Conservation (phyloP, 805 yeast genomes). For the Saturnispora mendoncae region DNA sequence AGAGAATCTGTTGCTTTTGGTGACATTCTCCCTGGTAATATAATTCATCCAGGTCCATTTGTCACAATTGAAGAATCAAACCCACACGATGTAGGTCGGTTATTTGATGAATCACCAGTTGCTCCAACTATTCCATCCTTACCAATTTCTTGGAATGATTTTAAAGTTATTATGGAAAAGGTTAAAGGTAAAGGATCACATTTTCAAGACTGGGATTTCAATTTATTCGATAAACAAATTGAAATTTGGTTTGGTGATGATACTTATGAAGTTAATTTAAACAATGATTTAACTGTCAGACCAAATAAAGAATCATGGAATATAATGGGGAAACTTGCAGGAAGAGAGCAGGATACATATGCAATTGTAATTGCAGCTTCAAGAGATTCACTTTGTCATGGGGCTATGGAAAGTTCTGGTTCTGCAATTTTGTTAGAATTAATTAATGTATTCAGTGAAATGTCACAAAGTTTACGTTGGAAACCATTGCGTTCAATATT, state of each 20-base stretch:
- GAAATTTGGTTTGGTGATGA: conserved; percentile 40
- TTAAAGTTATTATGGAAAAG: conserved; percentile 33
- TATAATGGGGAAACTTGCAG: conserved; percentile 66
- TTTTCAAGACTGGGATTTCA: conserved; percentile 29
- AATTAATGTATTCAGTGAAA: conserved; percentile 54
- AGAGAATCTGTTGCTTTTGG: conserved; percentile 48
- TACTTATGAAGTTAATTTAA: conserved; percentile 19
- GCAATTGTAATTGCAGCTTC: conserved; percentile 76
- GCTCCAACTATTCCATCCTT: conserved; percentile 68
- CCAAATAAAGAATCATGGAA: conserved; percentile 67
- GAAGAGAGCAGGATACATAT: conserved; percentile 68
- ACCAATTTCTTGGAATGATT: conserved; percentile 73
- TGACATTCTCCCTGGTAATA: conserved; percentile 65
- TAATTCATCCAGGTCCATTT: conserved; percentile 71
- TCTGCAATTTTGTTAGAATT: conserved; percentile 65
- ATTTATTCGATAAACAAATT: conserved; percentile 18
- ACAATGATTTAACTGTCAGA: conserved; percentile 36
- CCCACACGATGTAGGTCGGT: conserved; percentile 31
- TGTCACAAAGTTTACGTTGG: conserved; percentile 66
- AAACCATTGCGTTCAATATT: conserved; percentile 72
- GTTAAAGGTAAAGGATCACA: conserved; percentile 33
- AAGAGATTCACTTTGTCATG: conserved; percentile 60
- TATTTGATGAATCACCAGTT: conserved; percentile 38
- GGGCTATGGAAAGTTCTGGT: conserved; percentile 72
- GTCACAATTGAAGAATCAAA: conserved; percentile 25